Evolutionary conservation across 2,329 filamentous ascomycete species (phyloP).

Genomic region (Fusarium lyarnte): DNA sequence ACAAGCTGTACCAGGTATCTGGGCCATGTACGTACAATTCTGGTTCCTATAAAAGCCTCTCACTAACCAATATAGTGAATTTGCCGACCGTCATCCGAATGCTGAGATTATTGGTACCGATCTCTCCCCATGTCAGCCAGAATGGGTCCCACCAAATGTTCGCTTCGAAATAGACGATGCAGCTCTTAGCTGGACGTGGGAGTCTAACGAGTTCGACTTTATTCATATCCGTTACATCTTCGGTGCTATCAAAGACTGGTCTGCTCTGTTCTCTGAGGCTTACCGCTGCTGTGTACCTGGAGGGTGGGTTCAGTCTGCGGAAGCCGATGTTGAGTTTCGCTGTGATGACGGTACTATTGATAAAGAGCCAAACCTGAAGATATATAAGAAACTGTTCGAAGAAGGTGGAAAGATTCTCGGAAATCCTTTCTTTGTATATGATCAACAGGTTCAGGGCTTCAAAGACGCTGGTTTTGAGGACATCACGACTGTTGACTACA

Average conservation of each 20-base stretch:
- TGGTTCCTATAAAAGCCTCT: rapidly evolving
- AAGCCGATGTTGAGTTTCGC: constrained; percentile 19
- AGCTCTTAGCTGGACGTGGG: constrained; percentile 28
- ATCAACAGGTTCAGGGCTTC: constrained; percentile 20
- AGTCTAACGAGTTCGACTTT: constrained; percentile 20
- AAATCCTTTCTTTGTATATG: constrained; percentile 24
- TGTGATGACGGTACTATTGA: constrained; percentile 32
- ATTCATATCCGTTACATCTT: constrained; percentile 36
- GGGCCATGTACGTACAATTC: constrained; percentile 4
- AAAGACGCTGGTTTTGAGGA: constrained; percentile 29
- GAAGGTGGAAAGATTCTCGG: constrained; percentile 23
- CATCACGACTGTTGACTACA: constrained; percentile 31
- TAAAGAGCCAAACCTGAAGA: neutral
- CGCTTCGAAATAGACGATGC: constrained; percentile 36
- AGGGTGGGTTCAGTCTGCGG: constrained; percentile 35
- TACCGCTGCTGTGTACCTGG: constrained; percentile 33
- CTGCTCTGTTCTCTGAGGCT: constrained; percentile 20
- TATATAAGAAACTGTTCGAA: constrained; percentile 6
- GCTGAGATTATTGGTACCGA: constrained; percentile 30
- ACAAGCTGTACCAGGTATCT: constrained; percentile 4
- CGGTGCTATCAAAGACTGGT: constrained; percentile 33
- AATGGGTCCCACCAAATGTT: constrained; percentile 37
- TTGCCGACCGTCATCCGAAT: constrained; percentile 29
- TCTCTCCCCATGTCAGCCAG: constrained; percentile 32
- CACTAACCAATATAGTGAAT: constrained; percentile 4